Percentiles rank a stretch among this genome's conserved stretches.
phyloP scores from a whole-genome alignment of 23 red algal species.

The Pyropia yezoensis region DNA sequence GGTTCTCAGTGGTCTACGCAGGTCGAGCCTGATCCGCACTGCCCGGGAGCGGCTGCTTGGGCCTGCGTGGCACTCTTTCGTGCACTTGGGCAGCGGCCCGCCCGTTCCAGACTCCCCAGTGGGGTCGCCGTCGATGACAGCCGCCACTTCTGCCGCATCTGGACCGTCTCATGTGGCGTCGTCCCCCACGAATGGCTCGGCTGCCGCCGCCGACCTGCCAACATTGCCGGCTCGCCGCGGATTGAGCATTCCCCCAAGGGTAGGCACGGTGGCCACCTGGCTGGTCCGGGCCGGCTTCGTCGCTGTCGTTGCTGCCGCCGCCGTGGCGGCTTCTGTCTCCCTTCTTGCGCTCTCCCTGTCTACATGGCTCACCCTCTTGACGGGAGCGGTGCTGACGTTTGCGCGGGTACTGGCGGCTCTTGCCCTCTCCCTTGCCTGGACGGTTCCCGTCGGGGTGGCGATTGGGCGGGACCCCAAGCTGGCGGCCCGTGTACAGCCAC shows the following conservation, averaged over 20 bases:
- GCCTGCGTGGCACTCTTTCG: constrained; percentile 67
- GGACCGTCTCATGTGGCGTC: no score
- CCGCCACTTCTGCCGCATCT: no score
- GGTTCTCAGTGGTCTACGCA: constrained; percentile 48
- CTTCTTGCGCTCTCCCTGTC: constrained; percentile 7
- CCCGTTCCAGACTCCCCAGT: neutral
- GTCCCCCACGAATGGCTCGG: no score
- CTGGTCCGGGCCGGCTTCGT: no score
- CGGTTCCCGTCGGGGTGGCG: constrained; percentile 83
- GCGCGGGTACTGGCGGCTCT: constrained; percentile 71
- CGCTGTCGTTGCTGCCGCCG: no score
- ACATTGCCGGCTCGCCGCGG: no score
- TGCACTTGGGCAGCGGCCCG: constrained; percentile 24
- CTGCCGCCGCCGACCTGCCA: no score
- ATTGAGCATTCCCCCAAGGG: no score
- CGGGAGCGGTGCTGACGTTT: constrained; percentile 60
- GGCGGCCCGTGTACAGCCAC: constrained; percentile 66
- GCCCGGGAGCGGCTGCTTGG: constrained; percentile 30
- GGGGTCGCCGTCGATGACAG: no score
- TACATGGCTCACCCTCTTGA: constrained; percentile 48
- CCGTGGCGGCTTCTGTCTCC: no score
- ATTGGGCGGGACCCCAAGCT: constrained; percentile 77
- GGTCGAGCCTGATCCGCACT: constrained; percentile 43
- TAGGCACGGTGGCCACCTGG: no score
- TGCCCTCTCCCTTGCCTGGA: constrained; percentile 72